These are phyloP conservation scores for Tetradesmus lagerheimii DNA, from an alignment of 139 green algal genomes.

Conservation along the genomic window DNA sequence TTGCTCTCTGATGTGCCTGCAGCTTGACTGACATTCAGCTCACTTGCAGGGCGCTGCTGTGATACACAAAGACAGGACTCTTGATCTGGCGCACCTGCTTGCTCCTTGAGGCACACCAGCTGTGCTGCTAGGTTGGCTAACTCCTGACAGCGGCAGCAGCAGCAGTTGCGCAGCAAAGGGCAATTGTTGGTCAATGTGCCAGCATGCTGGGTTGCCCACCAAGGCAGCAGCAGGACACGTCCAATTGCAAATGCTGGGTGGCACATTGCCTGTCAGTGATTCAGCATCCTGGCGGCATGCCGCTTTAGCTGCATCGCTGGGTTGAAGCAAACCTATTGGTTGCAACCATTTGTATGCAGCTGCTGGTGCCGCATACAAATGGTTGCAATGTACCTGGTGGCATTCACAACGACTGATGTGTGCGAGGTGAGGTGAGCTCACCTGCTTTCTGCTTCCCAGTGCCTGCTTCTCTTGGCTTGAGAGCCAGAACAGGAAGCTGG, in stretches of 20 bases:
- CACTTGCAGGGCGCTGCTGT: no score
- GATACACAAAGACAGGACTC: no score
- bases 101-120: conserved; percentile 34
- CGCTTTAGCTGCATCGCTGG: no score
- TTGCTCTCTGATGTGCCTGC: neutral
- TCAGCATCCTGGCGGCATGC: no score
- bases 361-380: neutral
- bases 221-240: no score
- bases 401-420: neutral
- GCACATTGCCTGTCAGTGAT: no score
- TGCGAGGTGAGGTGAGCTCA: neutral
- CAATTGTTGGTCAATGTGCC: neutral
- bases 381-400: neutral
- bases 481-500: conserved; percentile 37
- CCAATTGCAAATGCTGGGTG: no score
- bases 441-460: neutral
- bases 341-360: no score
- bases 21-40: no score
- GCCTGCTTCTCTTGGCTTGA: neutral
- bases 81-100: conserved; percentile 10
- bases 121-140: conserved; percentile 24
- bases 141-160: neutral
- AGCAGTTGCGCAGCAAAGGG: neutral
- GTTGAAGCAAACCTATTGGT: no score
- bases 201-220: no score